Evolutionary conservation across 129 eudicot species (phyloP), one percentile per base, ranked within the genome.

Genomic region (Sambucus nigra): DNA sequence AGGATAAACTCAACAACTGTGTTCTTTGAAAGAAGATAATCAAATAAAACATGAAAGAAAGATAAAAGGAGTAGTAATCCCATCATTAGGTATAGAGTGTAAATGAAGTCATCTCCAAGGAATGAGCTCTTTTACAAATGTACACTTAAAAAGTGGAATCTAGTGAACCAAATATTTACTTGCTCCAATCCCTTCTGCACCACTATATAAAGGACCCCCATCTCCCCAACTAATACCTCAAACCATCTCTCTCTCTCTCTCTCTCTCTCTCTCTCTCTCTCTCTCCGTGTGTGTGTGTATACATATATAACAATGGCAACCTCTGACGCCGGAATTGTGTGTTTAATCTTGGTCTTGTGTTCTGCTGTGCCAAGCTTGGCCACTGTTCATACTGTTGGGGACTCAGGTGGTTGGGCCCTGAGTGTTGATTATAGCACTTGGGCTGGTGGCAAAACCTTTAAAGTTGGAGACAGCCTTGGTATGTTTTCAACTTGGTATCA

Each of bases 391-490:
- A 71, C 76, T 2, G 87, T 80, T 25, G 87, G 87, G 0, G 87
- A 71, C 53, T 3, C 78, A 6, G 23, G 63, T 17, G 87, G 87
- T 5, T 80, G 87, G 87, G 38, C 73, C 0, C 20, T 71, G 11
- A 66, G 79, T 14, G 73, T 53, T 44, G 79, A 80, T 65, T 80
- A 80, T 27, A 9, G 19, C 56, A 67, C 78, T 1, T 80, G 87
- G 87, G 25, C 87, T 33, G n/a, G 18, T 39, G 71, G 27, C 48
- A 80, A 71, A 23, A 63, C 82, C 24, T 71, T 80, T 13, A 25
- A 39, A 5, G 64, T 71, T 45, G 87, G 87, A 13, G 87, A 80
- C 38, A 58, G 49, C 18, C 82, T 80, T 15, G 79, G 87, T 80
- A 39, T 26, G 65, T 49, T 1, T 16, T 31, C 1, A 7, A 1